phyloP scores from a whole-genome alignment of 2,329 filamentous ascomycete genomes.

The Ceratocystis cacaofunesta region DNA sequence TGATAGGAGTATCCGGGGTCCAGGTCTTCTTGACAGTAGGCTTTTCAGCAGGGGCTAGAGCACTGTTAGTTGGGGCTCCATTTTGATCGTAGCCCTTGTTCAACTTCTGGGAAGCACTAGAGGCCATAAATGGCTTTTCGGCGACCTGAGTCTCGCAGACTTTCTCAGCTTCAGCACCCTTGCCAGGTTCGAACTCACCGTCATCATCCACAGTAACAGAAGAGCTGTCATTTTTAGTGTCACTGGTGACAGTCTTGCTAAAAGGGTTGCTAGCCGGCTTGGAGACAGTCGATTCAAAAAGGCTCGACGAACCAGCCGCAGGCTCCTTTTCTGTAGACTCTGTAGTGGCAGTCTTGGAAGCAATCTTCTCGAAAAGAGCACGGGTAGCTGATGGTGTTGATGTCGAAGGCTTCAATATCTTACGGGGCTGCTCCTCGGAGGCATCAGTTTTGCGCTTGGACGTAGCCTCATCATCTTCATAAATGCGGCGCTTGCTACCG shows the following conservation, averaged over 20 bases:
- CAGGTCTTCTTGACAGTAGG: constrained; percentile 32
- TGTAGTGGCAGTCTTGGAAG: constrained; percentile 20
- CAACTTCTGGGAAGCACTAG: constrained; percentile 41
- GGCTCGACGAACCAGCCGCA: constrained; percentile 22
- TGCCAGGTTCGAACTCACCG: constrained; percentile 33
- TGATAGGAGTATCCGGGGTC: constrained; percentile 38
- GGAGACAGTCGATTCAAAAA: constrained; percentile 23
- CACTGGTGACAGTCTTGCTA: constrained; percentile 41
- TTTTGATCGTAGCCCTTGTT: constrained; percentile 35
- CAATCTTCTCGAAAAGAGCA: constrained; percentile 41
- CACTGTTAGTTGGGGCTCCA: constrained; percentile 28
- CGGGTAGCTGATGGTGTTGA: constrained; percentile 38
- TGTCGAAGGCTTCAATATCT: constrained; percentile 32
- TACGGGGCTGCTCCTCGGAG: constrained; percentile 34
- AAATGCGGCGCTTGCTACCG: constrained; percentile 36
- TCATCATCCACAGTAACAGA: neutral
- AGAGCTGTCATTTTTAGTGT: constrained; percentile 31
- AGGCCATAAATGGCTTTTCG: neutral
- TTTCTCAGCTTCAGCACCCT: constrained; percentile 26
- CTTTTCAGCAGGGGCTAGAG: constrained; percentile 23
- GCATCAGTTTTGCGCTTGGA: constrained; percentile 26
- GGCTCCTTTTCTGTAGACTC: constrained; percentile 16
- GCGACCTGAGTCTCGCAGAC: constrained; percentile 24
- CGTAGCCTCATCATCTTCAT: constrained; percentile 27
- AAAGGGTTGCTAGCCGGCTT: constrained; percentile 39